phyloP scores from a whole-genome alignment of 73 alveolate species.

The Paramecium octaurelia region DNA sequence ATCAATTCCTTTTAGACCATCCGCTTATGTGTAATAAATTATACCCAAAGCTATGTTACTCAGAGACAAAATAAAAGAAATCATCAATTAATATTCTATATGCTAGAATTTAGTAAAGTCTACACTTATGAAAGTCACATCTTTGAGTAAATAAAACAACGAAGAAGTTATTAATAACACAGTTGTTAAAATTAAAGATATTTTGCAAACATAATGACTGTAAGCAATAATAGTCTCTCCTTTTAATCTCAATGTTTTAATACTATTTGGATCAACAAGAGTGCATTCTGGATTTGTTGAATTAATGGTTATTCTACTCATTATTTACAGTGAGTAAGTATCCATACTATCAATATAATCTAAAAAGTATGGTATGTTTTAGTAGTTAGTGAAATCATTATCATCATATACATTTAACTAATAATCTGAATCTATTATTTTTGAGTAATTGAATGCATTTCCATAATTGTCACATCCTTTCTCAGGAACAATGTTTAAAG shows the following conservation, averaged over 20 bases:
- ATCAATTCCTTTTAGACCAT: slow-evolving; percentile 24
- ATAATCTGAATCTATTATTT: slow-evolving; percentile 12
- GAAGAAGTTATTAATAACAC: neutral
- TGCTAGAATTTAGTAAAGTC: neutral
- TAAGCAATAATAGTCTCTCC: neutral
- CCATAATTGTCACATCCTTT: slow-evolving; percentile 43
- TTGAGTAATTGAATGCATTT: neutral
- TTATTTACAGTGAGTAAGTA: neutral
- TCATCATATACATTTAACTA: slow-evolving; percentile 47
- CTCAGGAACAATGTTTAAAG: slow-evolving; percentile 4
- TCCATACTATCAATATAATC: slow-evolving; percentile 19
- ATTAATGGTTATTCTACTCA: neutral
- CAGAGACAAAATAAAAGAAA: neutral
- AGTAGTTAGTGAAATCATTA: neutral
- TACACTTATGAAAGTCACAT: neutral
- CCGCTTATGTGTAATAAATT: slow-evolving; percentile 5
- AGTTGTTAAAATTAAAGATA: neutral
- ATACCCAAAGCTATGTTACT: slow-evolving; percentile 1
- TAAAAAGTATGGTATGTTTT: neutral
- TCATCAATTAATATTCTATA: neutral
- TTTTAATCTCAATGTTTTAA: neutral
- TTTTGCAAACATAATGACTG: neutral
- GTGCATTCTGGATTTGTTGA: slow-evolving; percentile 2
- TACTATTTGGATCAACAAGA: neutral
- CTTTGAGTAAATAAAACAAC: neutral